These are phyloP conservation scores for Phlebiopsis gigantea DNA, from an alignment of 768 basidiomycete species.

Conservation along the genomic window DNA sequence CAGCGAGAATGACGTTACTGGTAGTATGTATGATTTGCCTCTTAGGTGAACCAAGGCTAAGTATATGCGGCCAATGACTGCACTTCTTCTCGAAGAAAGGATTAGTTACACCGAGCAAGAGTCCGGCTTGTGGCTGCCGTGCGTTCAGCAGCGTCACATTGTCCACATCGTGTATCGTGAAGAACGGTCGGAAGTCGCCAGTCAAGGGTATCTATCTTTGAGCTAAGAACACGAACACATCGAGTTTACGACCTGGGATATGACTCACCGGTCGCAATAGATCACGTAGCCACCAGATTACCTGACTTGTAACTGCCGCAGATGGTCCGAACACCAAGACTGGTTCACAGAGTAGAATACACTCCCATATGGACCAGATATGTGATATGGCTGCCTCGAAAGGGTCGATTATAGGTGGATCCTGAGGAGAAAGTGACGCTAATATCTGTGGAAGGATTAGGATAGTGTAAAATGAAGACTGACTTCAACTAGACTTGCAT, in stretches of 20 bases:
- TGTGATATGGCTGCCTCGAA: constrained; percentile 63
- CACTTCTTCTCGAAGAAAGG: constrained; percentile 80
- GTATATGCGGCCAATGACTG: constrained; percentile 79
- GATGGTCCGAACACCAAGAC: constrained; percentile 77
- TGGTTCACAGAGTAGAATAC: constrained; percentile 85
- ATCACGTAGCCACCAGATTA: constrained; percentile 90
- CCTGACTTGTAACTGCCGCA: constrained; percentile 79
- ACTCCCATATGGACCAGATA: constrained; percentile 91
- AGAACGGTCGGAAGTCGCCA: constrained; percentile 87
- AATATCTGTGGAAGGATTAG: constrained; percentile 44
- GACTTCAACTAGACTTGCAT: constrained; percentile 2
- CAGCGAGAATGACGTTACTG: not conserved
- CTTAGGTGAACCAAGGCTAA: constrained; percentile 53
- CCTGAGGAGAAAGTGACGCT: constrained; percentile 55
- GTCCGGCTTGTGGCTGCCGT: constrained; percentile 70
- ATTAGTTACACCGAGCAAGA: constrained; percentile 83
- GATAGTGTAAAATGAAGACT: not conserved
- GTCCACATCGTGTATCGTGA: constrained; percentile 95
- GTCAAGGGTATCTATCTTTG: constrained; percentile 69
- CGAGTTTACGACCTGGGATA: not conserved
- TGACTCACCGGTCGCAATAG: constrained; percentile 71
- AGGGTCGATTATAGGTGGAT: constrained; percentile 51
- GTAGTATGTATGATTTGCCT: constrained; percentile 29
- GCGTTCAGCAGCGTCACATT: constrained; percentile 71
- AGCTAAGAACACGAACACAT: not conserved